A percentile compares a stretch with the other conserved stretches of the same genome.
Evolutionary conservation across 495 filamentous ascomycete genomes (phyloP).

Genomic region (Aspergillus cristatus): DNA sequence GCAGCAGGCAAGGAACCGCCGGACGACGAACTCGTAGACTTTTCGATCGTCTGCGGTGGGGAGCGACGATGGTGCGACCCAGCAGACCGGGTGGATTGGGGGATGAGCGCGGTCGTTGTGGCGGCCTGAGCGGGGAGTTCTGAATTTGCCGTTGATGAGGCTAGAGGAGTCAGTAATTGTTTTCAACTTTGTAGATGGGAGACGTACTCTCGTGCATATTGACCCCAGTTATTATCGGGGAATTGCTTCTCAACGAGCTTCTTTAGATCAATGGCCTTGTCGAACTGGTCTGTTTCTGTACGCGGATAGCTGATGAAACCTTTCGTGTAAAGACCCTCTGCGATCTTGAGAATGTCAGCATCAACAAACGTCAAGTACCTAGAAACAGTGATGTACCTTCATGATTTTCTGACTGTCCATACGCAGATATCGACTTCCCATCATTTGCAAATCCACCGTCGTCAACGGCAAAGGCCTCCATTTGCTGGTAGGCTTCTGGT

Average conservation of each 20-base stretch:
- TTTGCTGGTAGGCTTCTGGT: constrained; percentile 85
- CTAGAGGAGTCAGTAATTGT: constrained; percentile 21
- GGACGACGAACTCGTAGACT: constrained; percentile 90
- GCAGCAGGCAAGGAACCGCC: constrained; percentile 92
- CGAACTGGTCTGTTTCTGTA: constrained; percentile 96
- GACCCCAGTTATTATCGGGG: constrained; percentile 65
- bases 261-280: constrained; percentile 76
- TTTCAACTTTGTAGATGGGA: not conserved
- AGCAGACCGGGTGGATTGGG: constrained; percentile 88
- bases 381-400: constrained; percentile 37
- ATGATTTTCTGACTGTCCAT: constrained; percentile 84
- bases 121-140: constrained; percentile 67
- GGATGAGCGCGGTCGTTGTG: constrained; percentile 96
- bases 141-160: constrained; percentile 70
- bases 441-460: constrained; percentile 97
- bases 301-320: constrained; percentile 96
- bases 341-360: constrained; percentile 36
- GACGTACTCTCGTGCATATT: constrained; percentile 59
- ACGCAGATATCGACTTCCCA: constrained; percentile 74
- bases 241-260: constrained; percentile 77
- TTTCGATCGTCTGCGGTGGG: constrained; percentile 54
- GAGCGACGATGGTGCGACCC: constrained; percentile 54
- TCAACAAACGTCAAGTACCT: not conserved
- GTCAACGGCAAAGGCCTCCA: constrained; percentile 91
- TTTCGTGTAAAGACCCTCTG: constrained; percentile 84